Base-by-base conservation (phyloP, 805 yeast species). In the Kurtzmaniella fragi region DNA sequence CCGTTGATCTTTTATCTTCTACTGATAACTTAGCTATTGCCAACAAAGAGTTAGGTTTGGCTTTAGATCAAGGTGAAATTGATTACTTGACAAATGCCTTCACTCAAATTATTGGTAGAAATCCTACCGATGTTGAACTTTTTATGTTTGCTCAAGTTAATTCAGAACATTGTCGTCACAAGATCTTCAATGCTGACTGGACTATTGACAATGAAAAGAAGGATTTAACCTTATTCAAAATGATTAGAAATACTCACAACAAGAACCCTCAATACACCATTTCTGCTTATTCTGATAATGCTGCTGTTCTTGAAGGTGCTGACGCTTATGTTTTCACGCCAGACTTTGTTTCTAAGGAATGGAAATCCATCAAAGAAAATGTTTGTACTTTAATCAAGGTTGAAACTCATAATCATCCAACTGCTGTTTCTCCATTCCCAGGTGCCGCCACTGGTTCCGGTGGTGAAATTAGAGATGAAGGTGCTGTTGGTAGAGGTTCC, bases 401-500 rank as follows among this genome's bases (percentile, higher is more conserved):
- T 38, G 99, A 93, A 67, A 93, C 99, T 17, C 99, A 93, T 64
- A 93, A 93, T 68, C 99, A 93, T 63, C 99, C 99, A 40, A 93
- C 99, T 17, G 99, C 99, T 1, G 97, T 93, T 4, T 91, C 98
- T 17, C 99, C 99, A 31, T 93, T 88, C 67, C 90, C 99, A 3
- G 99, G 99, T 63, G 99, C 99, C 26, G 95, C 99, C 32, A 93
- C 99, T 11, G 99, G 99, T 47, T 90, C 98, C 9, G 99, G 99
- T 62, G 99, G 99, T 71, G 99, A 93, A 67, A 93, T 93, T 56
- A 86, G 99, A 75, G 99, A 93, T 64, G 99, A 93, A 70, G 99
- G 97, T 68, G 99, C 99, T 25, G 96, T 93, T 17, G 99, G 99
- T 47, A 80, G 97, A 62, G 99, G 99, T 34, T 91, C 98, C 17